These are phyloP conservation scores for Thamnidium elegans DNA, from an alignment of 192 early-diverging fungal species.

Conservation along the genomic window DNA sequence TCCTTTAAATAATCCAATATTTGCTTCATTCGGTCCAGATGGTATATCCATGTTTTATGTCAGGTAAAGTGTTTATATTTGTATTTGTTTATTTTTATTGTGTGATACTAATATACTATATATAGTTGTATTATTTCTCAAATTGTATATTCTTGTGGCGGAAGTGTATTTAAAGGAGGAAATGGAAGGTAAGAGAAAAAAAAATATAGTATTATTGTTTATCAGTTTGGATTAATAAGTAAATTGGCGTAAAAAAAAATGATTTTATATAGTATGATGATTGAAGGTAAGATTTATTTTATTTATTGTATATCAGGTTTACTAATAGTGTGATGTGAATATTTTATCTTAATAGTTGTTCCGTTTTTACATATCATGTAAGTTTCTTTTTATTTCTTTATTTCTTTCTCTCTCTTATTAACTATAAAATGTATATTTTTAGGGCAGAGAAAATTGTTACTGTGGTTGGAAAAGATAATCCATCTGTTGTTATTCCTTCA, in stretches of 20 bases:
- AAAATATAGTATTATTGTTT: background rate
- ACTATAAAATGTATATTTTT: slow-evolving; percentile 9
- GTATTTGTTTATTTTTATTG: too few relatives aligned
- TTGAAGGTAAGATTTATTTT: slow-evolving; percentile 44
- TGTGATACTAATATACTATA: slow-evolving; percentile 8
- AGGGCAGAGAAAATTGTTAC: slow-evolving; percentile 64
- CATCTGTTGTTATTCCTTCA: slow-evolving; percentile 77
- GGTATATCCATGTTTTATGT: slow-evolving; percentile 97
- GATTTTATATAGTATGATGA: slow-evolving; percentile 50
- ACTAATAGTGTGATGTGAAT: slow-evolving; percentile 5
- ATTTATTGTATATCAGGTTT: background rate
- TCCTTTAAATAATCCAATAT: slow-evolving; percentile 71
- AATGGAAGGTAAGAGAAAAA: slow-evolving; percentile 78
- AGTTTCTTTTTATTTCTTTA: background rate
- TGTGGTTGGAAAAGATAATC: slow-evolving; percentile 55
- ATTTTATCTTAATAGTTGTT: slow-evolving; percentile 21
- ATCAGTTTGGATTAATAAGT: background rate
- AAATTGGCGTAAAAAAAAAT: background rate
- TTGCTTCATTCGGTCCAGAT: slow-evolving; percentile 67
- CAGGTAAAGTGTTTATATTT: slow-evolving; percentile 41
- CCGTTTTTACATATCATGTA: slow-evolving; percentile 42
- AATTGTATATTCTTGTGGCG: slow-evolving; percentile 72
- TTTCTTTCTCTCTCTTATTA: slow-evolving; percentile 5
- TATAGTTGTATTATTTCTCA: slow-evolving; percentile 62
- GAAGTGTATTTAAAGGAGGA: slow-evolving; percentile 86